Evolutionary conservation across 1,284 basidiomycete genomes (phyloP), one percentile per base, ranked within the genome.

Genomic region (Hymenochaete sp.): DNA sequence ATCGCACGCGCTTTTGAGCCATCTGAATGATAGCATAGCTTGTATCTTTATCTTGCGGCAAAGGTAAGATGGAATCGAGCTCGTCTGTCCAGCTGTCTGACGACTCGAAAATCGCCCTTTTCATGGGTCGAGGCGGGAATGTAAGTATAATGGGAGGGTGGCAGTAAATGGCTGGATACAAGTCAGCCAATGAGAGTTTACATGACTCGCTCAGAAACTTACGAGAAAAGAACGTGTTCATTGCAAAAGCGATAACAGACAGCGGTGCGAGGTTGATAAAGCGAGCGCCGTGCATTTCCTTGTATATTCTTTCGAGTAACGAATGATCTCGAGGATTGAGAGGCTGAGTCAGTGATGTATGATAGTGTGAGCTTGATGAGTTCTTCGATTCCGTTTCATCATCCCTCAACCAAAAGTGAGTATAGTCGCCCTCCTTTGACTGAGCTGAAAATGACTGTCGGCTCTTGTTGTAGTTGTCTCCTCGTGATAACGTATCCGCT

Each of bases 231-330:
- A 79, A 71, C 43, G 74, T 53, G 10, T 71, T 67, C 13, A 84
- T 57, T 3, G 67, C 64, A 52, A 77, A 79, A n/a, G 68, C 63
- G 38, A 85, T 58, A 28, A 83, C 51, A 1, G 78, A 75, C 13
- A 82, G 57, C 1, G 81, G 81, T 18, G 72, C 62, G 2, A 73
- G 59, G 55, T 83, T 84, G 55, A 85, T 76, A 53, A 81, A 83
- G 26, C 79, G 62, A 5, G 72, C 65, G 2, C 71, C 70, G 29
- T 82, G 76, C 73, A 81, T 78, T 53, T 79, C 75, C 26, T 63
- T 67, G 61, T 82, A 83, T n/a, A 82, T 77, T 37, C 62, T 61
- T 52, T 79, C 73, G 18, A 85, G 63, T 14, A 81, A 52, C 0
- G 70, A 69, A 56, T 85, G 82, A 52, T 85, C 79, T n/a, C 77